Base-by-base conservation (phyloP, 306 rosid genomes). In the Vicia villosa region DNA sequence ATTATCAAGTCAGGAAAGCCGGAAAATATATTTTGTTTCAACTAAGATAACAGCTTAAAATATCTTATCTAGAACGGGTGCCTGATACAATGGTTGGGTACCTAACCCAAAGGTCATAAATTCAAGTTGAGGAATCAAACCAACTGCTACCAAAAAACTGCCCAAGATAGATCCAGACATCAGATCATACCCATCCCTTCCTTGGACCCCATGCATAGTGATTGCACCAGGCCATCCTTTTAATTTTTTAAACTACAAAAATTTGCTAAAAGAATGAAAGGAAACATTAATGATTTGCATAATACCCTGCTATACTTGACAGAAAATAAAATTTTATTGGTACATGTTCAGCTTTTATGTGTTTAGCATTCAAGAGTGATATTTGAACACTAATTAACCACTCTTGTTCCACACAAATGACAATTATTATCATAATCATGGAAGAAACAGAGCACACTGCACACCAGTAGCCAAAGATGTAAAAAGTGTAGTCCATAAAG, bases 401-500 rank as follows among this genome's bases (percentile, higher is more conserved):
- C 8, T 43, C n/a, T 60, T 50, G 46, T 55, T 4, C 5, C 41
- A 58, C 2, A 20, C 36, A 42, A 54, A 50, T 51, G 28, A 55
- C 46, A 56, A 59, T 41, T 51, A 50, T 36, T 26, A 61, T 37
- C 49, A 32, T n/a, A 71, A 69, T 14, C 69, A 45, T 3, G 66
- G 20, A 55, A 65, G 3, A 63, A 77, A 54, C 2, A 8, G 16
- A 47, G 46, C 63, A 52, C 13, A 2, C 38, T 38, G 46, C 63
- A 52, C 13, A 2, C 38, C 51, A 19, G 24, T 70, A 63, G 45
- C 10, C 68, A 51, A 71, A 30, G 72, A 34, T 54, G 50, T 66
- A 59, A 59, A 58, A 34, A 28, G 68, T 67, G 30, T 32, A 66
- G 62, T 61, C 68, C 45, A 63, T 14, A 65, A 70, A 26, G 42